These are phyloP conservation scores for Paramyrothecium sp. DNA, from an alignment of 2,329 filamentous ascomycete species.

Conservation along the genomic window DNA sequence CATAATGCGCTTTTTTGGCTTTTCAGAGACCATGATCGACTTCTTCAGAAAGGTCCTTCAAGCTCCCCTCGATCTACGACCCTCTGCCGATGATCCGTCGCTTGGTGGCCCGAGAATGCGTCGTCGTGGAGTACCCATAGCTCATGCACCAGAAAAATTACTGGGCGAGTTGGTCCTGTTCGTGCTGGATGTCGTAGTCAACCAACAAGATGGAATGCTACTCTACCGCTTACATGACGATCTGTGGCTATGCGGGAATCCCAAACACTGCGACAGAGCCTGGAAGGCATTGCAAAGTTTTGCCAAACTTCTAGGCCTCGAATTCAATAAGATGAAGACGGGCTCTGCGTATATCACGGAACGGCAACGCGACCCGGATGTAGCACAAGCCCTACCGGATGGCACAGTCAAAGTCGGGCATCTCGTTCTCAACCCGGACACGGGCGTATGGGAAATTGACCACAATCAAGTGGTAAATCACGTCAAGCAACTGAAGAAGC, in stretches of 20 bases:
- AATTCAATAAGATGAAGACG: background rate
- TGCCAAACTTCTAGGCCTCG: slow-evolving; percentile 13
- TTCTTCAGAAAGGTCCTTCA: background rate
- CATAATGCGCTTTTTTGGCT: slow-evolving; percentile 54
- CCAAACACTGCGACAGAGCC: slow-evolving; percentile 34
- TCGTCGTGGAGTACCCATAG: background rate
- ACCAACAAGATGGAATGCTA: slow-evolving; percentile 46
- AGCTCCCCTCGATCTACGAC: background rate
- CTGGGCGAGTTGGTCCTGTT: background rate
- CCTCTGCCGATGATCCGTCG: too few species aligned
- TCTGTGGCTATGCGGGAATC: slow-evolving; percentile 44
- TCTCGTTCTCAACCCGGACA: background rate
- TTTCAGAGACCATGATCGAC: slow-evolving; percentile 39
- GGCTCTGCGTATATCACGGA: background rate
- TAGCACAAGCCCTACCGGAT: background rate
- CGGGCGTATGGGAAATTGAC: slow-evolving; percentile 53
- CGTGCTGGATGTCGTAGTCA: slow-evolving; percentile 46
- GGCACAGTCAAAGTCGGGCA: background rate
- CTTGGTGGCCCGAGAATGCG: too few species aligned
- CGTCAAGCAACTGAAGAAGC: slow-evolving; percentile 50
- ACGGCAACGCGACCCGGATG: background rate
- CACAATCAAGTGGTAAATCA: slow-evolving; percentile 51
- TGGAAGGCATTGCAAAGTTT: slow-evolving; percentile 43
- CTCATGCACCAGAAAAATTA: background rate
- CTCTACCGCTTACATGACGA: slow-evolving; percentile 58